These are phyloP conservation scores for Ophiostoma sp. DNA, from an alignment of 2,329 filamentous ascomycete species.

Conservation along the genomic window DNA sequence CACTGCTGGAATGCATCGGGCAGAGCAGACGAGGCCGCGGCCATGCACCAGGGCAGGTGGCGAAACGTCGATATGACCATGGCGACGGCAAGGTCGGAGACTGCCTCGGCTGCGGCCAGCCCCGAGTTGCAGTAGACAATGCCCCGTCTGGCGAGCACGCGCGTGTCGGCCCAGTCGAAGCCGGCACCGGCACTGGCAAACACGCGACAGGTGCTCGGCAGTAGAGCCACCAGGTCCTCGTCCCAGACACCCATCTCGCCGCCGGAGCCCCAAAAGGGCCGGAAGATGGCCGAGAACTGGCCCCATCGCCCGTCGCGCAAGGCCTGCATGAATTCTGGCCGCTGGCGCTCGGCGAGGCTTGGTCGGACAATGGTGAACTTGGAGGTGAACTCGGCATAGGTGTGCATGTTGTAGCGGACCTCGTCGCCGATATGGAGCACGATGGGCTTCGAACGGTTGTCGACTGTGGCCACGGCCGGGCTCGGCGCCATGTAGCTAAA, in stretches of 20 bases:
- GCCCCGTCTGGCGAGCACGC: conserved; percentile 29
- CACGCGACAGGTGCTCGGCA: conserved; percentile 53
- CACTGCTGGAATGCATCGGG: not conserved
- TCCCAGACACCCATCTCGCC: conserved; percentile 31
- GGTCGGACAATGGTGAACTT: conserved; percentile 47
- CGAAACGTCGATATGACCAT: conserved; percentile 66
- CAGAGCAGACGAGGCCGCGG: conserved; percentile 34
- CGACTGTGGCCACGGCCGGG: too few species aligned
- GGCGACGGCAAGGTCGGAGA: conserved; percentile 67
- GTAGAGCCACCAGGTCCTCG: conserved; percentile 34
- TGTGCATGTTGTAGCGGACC: conserved; percentile 45
- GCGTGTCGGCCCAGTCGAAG: conserved; percentile 58
- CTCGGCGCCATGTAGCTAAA: not conserved
- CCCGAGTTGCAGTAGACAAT: conserved; percentile 70
- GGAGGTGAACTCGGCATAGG: conserved; percentile 41
- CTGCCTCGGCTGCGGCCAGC: conserved; percentile 63
- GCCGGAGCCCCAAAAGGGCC: conserved; percentile 28
- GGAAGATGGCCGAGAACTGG: conserved; percentile 43
- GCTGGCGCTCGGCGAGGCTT: conserved; percentile 43
- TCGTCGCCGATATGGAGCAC: conserved; percentile 72
- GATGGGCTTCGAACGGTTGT: conserved; percentile 16
- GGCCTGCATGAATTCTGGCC: conserved; percentile 46
- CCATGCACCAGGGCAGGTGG: conserved; percentile 58
- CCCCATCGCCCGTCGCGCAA: conserved; percentile 51
- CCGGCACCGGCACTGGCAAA: conserved; percentile 61